Evolutionary conservation across 192 early-diverging fungal genomes (phyloP).

Genomic region (Coemansia sp.): DNA sequence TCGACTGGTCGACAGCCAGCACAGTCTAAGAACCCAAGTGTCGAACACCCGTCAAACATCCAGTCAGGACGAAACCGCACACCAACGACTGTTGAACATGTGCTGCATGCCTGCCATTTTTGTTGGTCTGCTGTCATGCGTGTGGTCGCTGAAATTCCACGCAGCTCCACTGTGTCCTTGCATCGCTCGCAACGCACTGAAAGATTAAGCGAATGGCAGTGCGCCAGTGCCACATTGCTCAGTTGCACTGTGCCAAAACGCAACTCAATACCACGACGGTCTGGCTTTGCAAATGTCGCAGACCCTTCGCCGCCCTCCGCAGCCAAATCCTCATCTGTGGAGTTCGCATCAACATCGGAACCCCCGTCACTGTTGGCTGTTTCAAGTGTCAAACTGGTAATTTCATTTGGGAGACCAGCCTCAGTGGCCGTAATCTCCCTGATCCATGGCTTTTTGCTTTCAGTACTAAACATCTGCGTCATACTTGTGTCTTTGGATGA

Average conservation of each 20-base stretch:
- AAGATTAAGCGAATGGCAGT: slow-evolving; percentile 64
- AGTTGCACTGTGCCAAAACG: slow-evolving; percentile 62
- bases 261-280: slow-evolving; percentile 71
- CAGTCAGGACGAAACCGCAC: slow-evolving; percentile 63
- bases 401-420: slow-evolving; percentile 18
- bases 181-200: slow-evolving; percentile 75
- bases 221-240: slow-evolving; percentile 65
- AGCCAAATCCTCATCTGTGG: neutral
- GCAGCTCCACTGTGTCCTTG: slow-evolving; percentile 65
- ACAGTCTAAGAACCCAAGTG: slow-evolving; percentile 74
- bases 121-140: slow-evolving; percentile 37
- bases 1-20: slow-evolving; percentile 68
- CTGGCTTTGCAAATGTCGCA: slow-evolving; percentile 40
- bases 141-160: slow-evolving; percentile 46
- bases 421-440: slow-evolving; percentile 29
- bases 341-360: slow-evolving; percentile 3
- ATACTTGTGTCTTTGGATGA: neutral
- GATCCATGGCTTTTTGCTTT: slow-evolving; percentile 33
- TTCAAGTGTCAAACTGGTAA: slow-evolving; percentile 9
- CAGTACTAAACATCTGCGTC: slow-evolving; percentile 16
- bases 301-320: neutral
- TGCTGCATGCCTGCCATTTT: slow-evolving; percentile 57
- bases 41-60: slow-evolving; percentile 56
- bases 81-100: slow-evolving; percentile 58
- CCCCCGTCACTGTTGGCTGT: neutral